These are phyloP conservation scores for Heteromeles arbutifolia DNA, from an alignment of 306 rosid genomes.

Conservation along the genomic window DNA sequence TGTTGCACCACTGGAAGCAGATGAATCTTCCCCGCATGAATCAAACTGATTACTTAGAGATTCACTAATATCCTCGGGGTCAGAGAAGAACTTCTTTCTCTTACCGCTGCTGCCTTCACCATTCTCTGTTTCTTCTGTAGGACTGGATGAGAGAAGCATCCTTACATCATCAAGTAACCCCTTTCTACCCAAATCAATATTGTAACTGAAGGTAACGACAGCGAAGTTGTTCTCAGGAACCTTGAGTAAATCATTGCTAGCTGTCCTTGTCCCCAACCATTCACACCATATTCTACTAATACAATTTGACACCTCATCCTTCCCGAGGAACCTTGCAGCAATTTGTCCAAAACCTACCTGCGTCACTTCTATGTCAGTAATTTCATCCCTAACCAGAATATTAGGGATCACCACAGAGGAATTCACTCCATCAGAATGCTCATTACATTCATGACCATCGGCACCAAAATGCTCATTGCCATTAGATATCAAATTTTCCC, in stretches of 20 bases:
- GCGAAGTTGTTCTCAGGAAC: conserved; percentile 59
- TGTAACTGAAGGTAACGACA: conserved; percentile 53
- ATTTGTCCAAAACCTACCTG: conserved; percentile 62
- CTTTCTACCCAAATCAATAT: conserved; percentile 58
- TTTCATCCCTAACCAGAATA: conserved; percentile 50
- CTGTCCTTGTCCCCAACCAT: conserved; percentile 62
- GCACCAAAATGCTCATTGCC: conserved; percentile 4
- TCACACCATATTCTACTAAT: conserved; percentile 85
- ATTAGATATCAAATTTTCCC: conserved; percentile 18
- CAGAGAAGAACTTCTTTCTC: conserved; percentile 58
- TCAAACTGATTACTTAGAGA: conserved; percentile 47
- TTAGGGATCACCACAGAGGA: conserved; percentile 42
- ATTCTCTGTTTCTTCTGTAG: conserved; percentile 32
- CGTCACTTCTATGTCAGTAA: conserved; percentile 43
- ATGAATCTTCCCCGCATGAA: conserved; percentile 56
- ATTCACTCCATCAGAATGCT: conserved; percentile 12
- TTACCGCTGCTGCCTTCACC: conserved; percentile 27
- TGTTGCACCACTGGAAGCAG: conserved; percentile 35
- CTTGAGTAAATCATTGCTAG: conserved; percentile 16
- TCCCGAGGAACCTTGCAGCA: conserved; percentile 62
- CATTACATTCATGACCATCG: conserved; percentile 16
- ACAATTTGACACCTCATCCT: conserved; percentile 30
- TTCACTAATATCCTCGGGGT: conserved; percentile 44
- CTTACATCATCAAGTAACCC: conserved; percentile 51
- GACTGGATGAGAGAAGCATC: conserved; percentile 39